Base-by-base conservation (phyloP, 2,329 filamentous ascomycete genomes). In the Plectosphaerella plurivora region DNA sequence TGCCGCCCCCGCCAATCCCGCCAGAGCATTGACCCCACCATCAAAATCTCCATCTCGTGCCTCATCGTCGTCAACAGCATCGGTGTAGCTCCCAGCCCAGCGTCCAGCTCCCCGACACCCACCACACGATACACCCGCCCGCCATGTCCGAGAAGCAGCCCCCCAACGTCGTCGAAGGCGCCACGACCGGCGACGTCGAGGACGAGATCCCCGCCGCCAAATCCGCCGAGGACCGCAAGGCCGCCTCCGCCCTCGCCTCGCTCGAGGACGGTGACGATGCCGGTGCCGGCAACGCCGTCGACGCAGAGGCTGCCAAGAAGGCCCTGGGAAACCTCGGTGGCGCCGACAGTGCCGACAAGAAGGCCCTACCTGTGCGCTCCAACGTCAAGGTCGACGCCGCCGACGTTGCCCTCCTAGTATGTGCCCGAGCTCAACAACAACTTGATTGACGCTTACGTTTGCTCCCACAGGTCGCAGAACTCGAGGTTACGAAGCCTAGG, bases 201-300 rank as follows among this genome's bases (percentile, higher is more conserved):
- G 81, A 84, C 55, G 80, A 83, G 60, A 69, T 76, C 59, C 68
- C 70, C 48, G 69, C 73, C 52, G 78, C 79, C 63, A 87, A 85
- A 69, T 83, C 81, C 42, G 87, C 87, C 63, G 87, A 91, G 69
- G 87, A 90, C 72, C 84, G 87, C 69, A 90, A 90, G 70, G 86
- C 87, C 45, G 86, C 86, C 41, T 85, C 84, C 7, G 88, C 88
- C 28, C 81, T 91, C 54, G 87, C 86, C 47, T 81, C 79, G 55
- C 83, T 92, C 59, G 87, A 90, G 65, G 67, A 73, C 44, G 74
- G 73, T 53, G 73, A 74, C 51, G 75, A 79, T 28, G 72, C 76
- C 45, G 62, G 66, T 35, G 63, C 68, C 16, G 63, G 70, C 3
- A 69, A 73, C 56, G 75, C 84, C 56, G 81, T 88, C 59, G 87